Conservation (phyloP, 2,329 filamentous ascomycete genomes). For the Scedosporium minutisporum region DNA sequence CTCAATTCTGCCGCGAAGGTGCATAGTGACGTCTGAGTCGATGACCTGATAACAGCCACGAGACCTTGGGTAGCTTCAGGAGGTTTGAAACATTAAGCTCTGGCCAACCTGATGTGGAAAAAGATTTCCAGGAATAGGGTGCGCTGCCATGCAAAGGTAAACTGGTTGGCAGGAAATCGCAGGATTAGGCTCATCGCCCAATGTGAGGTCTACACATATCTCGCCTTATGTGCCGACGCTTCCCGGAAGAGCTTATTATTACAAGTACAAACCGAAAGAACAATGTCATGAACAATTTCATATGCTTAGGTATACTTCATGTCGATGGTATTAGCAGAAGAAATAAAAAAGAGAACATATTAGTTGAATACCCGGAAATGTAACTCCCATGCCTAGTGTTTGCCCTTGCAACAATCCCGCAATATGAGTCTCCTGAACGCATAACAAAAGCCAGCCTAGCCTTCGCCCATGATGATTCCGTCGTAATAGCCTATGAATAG, state of each 20-base stretch:
- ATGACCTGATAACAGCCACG: no score
- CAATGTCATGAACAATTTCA: neutral
- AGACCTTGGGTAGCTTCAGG: no score
- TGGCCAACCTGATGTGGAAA: no score
- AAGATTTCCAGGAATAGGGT: no score
- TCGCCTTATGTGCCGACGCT: no score
- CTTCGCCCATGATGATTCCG: neutral
- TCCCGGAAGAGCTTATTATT: neutral
- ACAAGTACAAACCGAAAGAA: neutral
- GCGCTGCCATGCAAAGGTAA: no score
- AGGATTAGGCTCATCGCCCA: no score
- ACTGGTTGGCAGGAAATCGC: no score
- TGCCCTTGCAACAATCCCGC: neutral
- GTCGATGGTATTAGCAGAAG: neutral
- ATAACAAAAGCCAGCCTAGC: neutral
- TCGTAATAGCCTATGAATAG: neutral
- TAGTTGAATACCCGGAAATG: neutral
- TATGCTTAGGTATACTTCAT: neutral
- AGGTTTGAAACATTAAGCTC: no score
- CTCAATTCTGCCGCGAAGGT: no score
- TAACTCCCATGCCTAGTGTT: neutral
- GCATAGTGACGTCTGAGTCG: no score
- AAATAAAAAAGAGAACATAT: neutral
- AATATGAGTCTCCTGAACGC: neutral
- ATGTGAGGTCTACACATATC: no score